Percentiles rank a stretch among this genome's conserved stretches.
phyloP scores from a whole-genome alignment of 2,329 filamentous ascomycete genomes.

The Fusarium pininemorale region DNA sequence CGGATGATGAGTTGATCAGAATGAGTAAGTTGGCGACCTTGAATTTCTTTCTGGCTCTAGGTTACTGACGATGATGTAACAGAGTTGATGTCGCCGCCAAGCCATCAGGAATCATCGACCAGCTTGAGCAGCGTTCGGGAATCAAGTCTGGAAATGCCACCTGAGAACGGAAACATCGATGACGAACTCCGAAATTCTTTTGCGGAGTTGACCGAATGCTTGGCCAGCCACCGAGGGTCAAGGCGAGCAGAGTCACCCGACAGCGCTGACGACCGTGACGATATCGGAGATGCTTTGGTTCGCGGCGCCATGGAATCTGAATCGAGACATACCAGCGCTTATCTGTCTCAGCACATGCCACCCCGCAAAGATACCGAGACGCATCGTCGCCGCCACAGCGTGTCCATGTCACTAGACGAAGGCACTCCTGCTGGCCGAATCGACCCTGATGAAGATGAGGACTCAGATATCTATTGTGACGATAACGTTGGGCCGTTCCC shows the following conservation, averaged over 20 bases:
- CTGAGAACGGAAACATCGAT: neutral
- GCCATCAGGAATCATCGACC: too few relatives aligned
- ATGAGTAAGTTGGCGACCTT: neutral
- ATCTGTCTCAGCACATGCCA: neutral
- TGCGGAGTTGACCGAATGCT: neutral
- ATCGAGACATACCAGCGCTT: neutral
- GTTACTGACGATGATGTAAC: neutral
- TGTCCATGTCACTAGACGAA: fast-evolving
- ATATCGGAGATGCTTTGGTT: neutral
- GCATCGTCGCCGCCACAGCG: fast-evolving
- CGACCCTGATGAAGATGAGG: neutral
- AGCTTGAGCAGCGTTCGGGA: too few relatives aligned
- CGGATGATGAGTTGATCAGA: neutral
- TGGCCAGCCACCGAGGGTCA: fast-evolving
- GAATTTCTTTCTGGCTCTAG: fast-evolving
- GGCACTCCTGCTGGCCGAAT: neutral
- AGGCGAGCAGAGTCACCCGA: neutral
- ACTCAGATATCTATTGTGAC: neutral
- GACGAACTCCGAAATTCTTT: neutral
- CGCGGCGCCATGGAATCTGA: neutral
- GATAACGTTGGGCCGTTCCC: neutral
- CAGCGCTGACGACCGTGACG: too few relatives aligned
- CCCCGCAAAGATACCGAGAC: too few relatives aligned
- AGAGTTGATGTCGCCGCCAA: neutral
- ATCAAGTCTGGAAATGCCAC: neutral